Evolutionary conservation across 2,329 filamentous ascomycete genomes (phyloP), one percentile per base, ranked within the genome.

Genomic region (Colletotrichum sp.): DNA sequence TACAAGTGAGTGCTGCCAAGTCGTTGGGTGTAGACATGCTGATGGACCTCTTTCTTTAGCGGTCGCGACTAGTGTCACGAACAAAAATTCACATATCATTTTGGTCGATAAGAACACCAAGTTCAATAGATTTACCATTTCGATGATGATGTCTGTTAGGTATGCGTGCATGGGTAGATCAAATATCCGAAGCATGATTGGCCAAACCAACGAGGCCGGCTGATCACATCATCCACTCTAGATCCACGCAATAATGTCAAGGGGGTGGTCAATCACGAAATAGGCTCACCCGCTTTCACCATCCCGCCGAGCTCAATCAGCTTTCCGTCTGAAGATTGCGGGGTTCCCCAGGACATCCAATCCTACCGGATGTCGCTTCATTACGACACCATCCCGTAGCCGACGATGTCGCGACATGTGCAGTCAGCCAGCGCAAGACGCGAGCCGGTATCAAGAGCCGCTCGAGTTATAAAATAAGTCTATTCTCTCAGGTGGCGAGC

Each of bases 251-350:
- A 77, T 76, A n/a, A 28, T 34, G 16, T 24, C n/a, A 32, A 34
- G 49, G 49, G 34, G 69, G 9, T 34, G 28, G 32, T 64, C 55
- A 55, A 77, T 77, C 76, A 77, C 76, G 76, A 74, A 77, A 77
- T 77, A 52, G 12, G 63, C n/a, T 65, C 24, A 26, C 16, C 26
- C 13, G 21, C 62, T 77, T 39, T 75, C 74, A 71, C 44, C 76
- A 77, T 68, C 16, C 18, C 63, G 49, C 28, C 21, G 63, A 55
- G 21, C 4, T 7, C 36, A 57, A 18, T 44, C 15, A 30, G 24
- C 8, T 36, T n/a, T 18, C 21, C 32, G 13, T n/a, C 24, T 39
- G 9, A 13, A 21, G 21, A 69, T 18, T 65, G 32, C 65, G 65
- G 71, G 44, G 65, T 44, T 28, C 65, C 21, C 15, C 55, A 7